phyloP scores from a whole-genome alignment of 192 early-diverging fungal genomes.

The Backusella sp. region DNA sequence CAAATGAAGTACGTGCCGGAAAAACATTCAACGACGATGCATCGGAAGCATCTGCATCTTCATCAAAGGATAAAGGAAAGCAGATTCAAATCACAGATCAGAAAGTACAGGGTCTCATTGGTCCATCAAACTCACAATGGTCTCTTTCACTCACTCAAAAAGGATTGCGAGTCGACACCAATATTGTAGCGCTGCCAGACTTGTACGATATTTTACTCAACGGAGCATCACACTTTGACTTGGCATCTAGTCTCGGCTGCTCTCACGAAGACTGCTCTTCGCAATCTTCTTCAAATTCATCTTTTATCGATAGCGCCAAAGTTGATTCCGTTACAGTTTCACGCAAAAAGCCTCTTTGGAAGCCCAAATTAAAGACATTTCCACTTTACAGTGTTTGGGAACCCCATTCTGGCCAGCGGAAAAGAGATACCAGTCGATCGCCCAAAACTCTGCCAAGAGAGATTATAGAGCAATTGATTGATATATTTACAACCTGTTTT shows the following conservation, averaged over 20 bases:
- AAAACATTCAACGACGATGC: constrained; percentile 5
- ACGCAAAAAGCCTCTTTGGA: constrained; percentile 1
- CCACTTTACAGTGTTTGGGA: constrained; percentile 42
- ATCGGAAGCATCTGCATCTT: background rate
- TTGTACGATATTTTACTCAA: constrained; percentile 28
- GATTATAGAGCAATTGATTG: constrained; percentile 21
- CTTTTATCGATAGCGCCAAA: background rate
- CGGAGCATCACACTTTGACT: constrained; percentile 19
- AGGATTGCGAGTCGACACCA: constrained; percentile 31
- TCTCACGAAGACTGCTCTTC: background rate
- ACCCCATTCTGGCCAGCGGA: background rate
- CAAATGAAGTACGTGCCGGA: constrained; percentile 8
- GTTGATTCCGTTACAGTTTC: background rate
- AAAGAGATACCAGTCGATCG: constrained; percentile 8
- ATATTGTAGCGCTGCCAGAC: constrained; percentile 28
- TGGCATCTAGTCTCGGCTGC: background rate
- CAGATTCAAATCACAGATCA: background rate
- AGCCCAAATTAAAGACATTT: constrained; percentile 1
- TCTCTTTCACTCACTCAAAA: constrained; percentile 23
- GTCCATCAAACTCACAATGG: constrained; percentile 9
- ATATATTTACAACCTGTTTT: constrained; percentile 31
- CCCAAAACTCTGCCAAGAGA: background rate
- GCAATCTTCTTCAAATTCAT: background rate
- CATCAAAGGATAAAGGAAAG: background rate
- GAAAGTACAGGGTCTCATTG: background rate